Evolutionary conservation across 1,284 basidiomycete genomes (phyloP).

Genomic region (Marasmius sp.): DNA sequence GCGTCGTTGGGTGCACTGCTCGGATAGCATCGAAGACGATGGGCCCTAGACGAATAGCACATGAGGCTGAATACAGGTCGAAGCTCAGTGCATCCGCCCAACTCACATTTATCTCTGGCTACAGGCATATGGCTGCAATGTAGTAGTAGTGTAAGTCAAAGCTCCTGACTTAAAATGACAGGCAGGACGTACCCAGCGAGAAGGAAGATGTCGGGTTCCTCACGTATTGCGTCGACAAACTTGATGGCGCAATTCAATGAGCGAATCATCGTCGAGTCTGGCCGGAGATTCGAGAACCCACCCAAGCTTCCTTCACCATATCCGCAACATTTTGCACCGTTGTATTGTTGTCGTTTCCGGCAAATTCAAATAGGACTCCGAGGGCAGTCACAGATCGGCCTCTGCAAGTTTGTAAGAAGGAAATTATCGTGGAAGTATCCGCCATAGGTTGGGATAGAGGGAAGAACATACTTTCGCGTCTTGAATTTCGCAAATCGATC

Average conservation of each 20-base stretch:
- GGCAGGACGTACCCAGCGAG: constrained; percentile 54
- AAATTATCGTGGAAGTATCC: too few species aligned
- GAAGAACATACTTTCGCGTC: constrained; percentile 58
- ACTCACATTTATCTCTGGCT: constrained; percentile 54
- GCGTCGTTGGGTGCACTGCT: constrained; percentile 67
- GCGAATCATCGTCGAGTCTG: background rate
- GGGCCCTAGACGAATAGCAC: constrained; percentile 48
- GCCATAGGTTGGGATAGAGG: background rate
- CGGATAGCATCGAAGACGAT: constrained; percentile 75
- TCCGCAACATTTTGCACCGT: constrained; percentile 72
- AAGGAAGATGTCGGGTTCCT: constrained; percentile 82
- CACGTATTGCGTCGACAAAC: constrained; percentile 77
- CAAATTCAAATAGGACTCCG: constrained; percentile 80
- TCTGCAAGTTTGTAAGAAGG: constrained; percentile 32
- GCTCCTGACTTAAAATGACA: background rate
- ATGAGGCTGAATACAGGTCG: background rate
- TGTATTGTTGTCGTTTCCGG: constrained; percentile 62
- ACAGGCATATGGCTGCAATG: constrained; percentile 68
- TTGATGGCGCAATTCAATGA: constrained; percentile 23
- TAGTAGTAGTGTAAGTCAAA: constrained; percentile 1
- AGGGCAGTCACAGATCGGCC: constrained; percentile 76
- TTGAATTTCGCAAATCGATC: constrained; percentile 73
- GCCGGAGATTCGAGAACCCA: constrained; percentile 22
- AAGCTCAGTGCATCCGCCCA: background rate
- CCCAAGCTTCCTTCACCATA: constrained; percentile 79